Percentiles rank a stretch among this genome's conserved stretches.
These are phyloP conservation scores for Chionographis japonica DNA, from an alignment of 106 monocot genomes.

Conservation along the genomic window DNA sequence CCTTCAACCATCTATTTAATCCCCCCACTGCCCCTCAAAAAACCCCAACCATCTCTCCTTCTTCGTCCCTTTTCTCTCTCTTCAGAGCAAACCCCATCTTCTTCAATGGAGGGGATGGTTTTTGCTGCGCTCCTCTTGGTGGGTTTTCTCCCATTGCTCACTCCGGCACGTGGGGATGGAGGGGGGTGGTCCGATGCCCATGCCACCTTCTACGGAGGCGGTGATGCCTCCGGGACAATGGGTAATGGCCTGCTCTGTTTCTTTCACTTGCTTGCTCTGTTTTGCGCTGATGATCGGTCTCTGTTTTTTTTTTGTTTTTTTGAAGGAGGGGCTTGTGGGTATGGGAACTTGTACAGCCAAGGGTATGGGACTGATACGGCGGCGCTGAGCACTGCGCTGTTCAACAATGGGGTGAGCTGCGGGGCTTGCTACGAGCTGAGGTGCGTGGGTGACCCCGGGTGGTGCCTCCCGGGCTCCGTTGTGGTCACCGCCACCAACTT, in stretches of 20 bases:
- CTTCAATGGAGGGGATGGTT: constrained; percentile 7
- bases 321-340: constrained; percentile 64
- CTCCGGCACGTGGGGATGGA: constrained; percentile 29
- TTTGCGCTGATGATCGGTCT: no score
- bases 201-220: constrained; percentile 82
- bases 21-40: background rate
- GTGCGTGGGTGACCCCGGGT: constrained; percentile 29
- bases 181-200: constrained; percentile 56
- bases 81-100: no score
- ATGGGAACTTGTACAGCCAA: constrained; percentile 62
- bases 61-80: no score
- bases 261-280: no score
- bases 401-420: constrained; percentile 59
- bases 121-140: constrained; percentile 10
- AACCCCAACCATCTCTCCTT: background rate
- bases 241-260: constrained; percentile 15
- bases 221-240: constrained; percentile 86
- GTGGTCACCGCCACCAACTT: constrained; percentile 86
- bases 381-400: constrained; percentile 60
- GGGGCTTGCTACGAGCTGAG: constrained; percentile 57
- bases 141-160: constrained; percentile 11
- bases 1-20: constrained; percentile 11
- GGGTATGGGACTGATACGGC: constrained; percentile 64
- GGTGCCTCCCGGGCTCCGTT: constrained; percentile 41
- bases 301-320: background rate